Conservation (phyloP, 2,329 filamentous ascomycete species). For the Cladosporium colombiae region DNA sequence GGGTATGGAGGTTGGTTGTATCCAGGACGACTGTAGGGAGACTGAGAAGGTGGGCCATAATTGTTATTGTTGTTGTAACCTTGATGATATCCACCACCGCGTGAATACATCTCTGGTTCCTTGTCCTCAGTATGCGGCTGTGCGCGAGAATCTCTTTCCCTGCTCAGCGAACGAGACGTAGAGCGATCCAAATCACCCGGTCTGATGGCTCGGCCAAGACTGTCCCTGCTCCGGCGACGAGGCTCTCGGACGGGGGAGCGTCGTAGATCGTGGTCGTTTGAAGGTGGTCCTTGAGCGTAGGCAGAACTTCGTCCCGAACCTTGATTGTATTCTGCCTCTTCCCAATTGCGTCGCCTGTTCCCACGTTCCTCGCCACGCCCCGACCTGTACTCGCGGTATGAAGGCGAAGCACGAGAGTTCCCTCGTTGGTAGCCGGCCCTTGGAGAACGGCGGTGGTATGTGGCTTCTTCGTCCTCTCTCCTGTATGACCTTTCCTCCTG, state of each 20-base stretch:
- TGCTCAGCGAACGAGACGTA: conserved; percentile 27
- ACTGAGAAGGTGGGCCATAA: conserved; percentile 53
- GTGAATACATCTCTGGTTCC: conserved; percentile 35
- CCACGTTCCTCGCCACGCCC: conserved; percentile 16
- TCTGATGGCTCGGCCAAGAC: neutral
- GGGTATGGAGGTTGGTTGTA: conserved; percentile 48
- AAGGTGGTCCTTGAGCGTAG: neutral
- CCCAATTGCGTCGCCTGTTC: neutral
- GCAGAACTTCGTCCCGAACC: conserved; percentile 20
- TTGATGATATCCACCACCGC: conserved; percentile 32
- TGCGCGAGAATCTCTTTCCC: conserved; percentile 24
- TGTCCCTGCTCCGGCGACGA: conserved; percentile 5
- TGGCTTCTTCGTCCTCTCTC: conserved; percentile 22
- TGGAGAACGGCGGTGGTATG: conserved; percentile 4
- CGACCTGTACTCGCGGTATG: conserved; percentile 2
- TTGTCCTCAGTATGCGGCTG: neutral
- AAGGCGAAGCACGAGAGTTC: conserved; percentile 11
- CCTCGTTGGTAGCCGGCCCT: conserved; percentile 12
- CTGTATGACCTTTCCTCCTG: conserved; percentile 27
- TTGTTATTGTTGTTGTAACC: conserved; percentile 33
- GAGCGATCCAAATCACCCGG: conserved; percentile 3
- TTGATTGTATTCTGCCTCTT: conserved; percentile 19
- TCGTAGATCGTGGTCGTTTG: neutral
- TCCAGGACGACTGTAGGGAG: conserved; percentile 60
- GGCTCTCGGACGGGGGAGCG: neutral